phyloP scores from a whole-genome alignment of 768 basidiomycete genomes.

The Hirschioporus abietinus region DNA sequence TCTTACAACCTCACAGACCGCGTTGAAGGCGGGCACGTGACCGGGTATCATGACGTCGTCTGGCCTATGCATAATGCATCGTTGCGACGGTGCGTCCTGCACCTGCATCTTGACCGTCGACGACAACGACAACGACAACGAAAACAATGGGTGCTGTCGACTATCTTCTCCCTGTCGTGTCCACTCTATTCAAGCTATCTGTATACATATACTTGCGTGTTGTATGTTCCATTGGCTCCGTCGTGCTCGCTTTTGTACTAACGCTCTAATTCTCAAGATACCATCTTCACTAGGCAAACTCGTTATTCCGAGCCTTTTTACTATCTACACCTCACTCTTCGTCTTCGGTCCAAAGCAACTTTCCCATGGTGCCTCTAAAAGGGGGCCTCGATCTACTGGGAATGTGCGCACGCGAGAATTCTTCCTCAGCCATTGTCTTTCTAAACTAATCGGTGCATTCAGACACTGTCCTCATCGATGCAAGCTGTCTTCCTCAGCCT shows the following conservation, averaged over 20 bases:
- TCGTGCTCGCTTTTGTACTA: slow-evolving; percentile 2
- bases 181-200: slow-evolving; percentile 37
- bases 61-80: neutral
- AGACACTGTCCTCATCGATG: slow-evolving; percentile 7
- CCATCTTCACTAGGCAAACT: slow-evolving; percentile 31
- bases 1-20: too few species aligned
- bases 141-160: neutral
- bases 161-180: slow-evolving; percentile 20
- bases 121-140: neutral
- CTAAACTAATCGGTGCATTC: slow-evolving; percentile 1
- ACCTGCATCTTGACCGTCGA: neutral
- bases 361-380: slow-evolving; percentile 22
- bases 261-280: slow-evolving; percentile 25
- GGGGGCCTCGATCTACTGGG: slow-evolving; percentile 31
- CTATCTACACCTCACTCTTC: slow-evolving; percentile 23
- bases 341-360: slow-evolving; percentile 33
- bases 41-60: neutral
- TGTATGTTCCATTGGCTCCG: slow-evolving; percentile 25
- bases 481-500: slow-evolving; percentile 27
- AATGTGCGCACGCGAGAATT: slow-evolving; percentile 23
- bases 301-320: slow-evolving; percentile 24
- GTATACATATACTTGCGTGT: slow-evolving; percentile 47
- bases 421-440: slow-evolving; percentile 5
- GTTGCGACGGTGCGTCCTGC: neutral
- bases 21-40: neutral